A percentile compares a stretch with the other conserved stretches of the same genome.
These are phyloP conservation scores for Colletotrichum aenigma DNA, from an alignment of 2,329 filamentous ascomycete genomes.

Conservation along the genomic window DNA sequence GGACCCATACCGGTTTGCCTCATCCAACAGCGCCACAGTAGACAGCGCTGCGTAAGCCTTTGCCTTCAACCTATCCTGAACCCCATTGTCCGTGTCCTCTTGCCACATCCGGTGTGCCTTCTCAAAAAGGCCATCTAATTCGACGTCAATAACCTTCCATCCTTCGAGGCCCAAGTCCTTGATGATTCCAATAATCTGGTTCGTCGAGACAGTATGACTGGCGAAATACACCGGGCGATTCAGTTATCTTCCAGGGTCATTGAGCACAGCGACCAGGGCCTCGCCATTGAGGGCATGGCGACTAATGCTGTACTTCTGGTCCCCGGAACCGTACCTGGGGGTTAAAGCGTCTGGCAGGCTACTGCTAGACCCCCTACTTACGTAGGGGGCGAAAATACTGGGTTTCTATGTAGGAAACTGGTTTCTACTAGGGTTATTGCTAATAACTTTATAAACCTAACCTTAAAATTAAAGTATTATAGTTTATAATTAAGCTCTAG, in stretches of 20 bases:
- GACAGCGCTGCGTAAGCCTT: slow-evolving; percentile 14
- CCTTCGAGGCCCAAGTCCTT: background rate
- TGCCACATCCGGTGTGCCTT: slow-evolving; percentile 1
- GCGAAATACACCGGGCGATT: slow-evolving; percentile 6
- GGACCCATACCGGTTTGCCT: slow-evolving; percentile 16
- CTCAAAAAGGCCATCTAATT: background rate
- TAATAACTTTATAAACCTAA: too few species aligned
- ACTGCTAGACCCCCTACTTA: too few species aligned
- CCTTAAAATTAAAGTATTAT: too few species aligned
- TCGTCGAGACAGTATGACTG: slow-evolving; percentile 9
- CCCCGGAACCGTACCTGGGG: background rate
- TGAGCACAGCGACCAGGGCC: slow-evolving; percentile 10
- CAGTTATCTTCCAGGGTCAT: background rate
- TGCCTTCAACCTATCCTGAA: slow-evolving; percentile 3
- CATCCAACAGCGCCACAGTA: slow-evolving; percentile 17
- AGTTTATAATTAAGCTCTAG: too few species aligned
- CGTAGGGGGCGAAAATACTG: too few species aligned
- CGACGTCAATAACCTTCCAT: background rate
- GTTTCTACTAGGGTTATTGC: too few species aligned
- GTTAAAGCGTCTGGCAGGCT: too few species aligned
- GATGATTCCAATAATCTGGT: background rate
- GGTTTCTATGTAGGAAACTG: too few species aligned
- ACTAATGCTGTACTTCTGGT: slow-evolving; percentile 10
- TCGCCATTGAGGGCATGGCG: slow-evolving; percentile 4
- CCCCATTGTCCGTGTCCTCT: background rate